Percentiles rank a stretch among this genome's conserved stretches.
These are phyloP conservation scores for Ganoderma leucocontextum DNA, from an alignment of 1,284 basidiomycete species.

Conservation along the genomic window DNA sequence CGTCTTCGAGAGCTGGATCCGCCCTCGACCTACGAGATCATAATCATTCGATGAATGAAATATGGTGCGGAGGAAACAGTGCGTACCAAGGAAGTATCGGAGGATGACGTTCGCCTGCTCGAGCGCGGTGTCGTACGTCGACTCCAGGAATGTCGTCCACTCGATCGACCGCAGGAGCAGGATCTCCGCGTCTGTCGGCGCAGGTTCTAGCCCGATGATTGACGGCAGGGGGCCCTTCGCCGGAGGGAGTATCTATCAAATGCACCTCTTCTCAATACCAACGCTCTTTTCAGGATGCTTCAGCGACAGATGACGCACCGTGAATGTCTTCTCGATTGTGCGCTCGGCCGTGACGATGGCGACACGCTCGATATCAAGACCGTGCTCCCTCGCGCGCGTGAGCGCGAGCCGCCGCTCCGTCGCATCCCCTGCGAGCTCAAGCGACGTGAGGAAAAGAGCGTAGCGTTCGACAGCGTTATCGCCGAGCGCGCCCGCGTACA, in stretches of 20 bases:
- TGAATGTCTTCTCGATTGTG: constrained; percentile 78
- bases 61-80: not conserved
- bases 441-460: constrained; percentile 88
- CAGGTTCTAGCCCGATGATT: constrained; percentile 58
- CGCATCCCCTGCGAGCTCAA: constrained; percentile 75
- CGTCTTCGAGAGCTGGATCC: constrained; percentile 74
- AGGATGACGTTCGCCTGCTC: constrained; percentile 87
- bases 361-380: constrained; percentile 84
- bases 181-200: constrained; percentile 64
- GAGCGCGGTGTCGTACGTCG: constrained; percentile 81
- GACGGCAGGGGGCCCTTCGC: constrained; percentile 69
- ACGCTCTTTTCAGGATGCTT: not conserved
- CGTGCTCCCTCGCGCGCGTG: constrained; percentile 82
- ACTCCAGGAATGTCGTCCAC: constrained; percentile 87
- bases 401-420: constrained; percentile 80
- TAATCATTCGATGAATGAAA: not conserved
- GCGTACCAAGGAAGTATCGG: constrained; percentile 86
- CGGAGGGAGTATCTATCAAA: constrained; percentile 59
- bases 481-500: constrained; percentile 94
- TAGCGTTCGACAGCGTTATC: constrained; percentile 93
- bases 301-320: constrained; percentile 50
- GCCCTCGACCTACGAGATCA: constrained; percentile 65
- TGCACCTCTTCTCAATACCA: not conserved
- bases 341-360: constrained; percentile 85
- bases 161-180: constrained; percentile 89